Evolutionary conservation across 768 basidiomycete species (phyloP).

Genomic region (Termitomyces sp.): DNA sequence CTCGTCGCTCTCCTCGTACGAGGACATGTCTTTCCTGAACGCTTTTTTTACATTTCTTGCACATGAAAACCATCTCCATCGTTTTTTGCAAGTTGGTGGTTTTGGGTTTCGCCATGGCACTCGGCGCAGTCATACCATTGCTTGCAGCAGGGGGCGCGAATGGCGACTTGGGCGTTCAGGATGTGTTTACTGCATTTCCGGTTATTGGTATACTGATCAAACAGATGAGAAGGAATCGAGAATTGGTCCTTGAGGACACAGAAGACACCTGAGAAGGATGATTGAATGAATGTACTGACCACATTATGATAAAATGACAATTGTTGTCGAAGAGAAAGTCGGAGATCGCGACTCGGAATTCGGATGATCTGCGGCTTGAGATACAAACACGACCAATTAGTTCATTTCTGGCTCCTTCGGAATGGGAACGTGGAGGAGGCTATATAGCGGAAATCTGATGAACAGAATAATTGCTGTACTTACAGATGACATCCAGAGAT

Average conservation of each 20-base stretch:
- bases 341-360: conserved; percentile 7
- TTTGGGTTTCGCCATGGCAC: conserved; percentile 86
- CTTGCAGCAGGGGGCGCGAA: conserved; percentile 96
- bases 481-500: background rate
- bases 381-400: conserved; percentile 1
- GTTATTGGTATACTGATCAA: conserved; percentile 21
- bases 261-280: background rate
- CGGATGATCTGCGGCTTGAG: background rate
- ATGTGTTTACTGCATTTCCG: conserved; percentile 78
- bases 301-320: conserved; percentile 1
- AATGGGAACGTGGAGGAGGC: background rate
- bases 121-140: conserved; percentile 97
- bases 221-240: conserved; percentile 12
- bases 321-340: background rate
- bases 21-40: conserved; percentile 91
- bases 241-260: background rate
- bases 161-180: conserved; percentile 93
- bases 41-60: conserved; percentile 79
- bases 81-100: conserved; percentile 71
- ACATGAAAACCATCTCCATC: conserved; percentile 57
- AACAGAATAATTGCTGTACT: background rate
- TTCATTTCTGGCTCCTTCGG: background rate
- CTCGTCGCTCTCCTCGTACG: conserved; percentile 96
- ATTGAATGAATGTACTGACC: conserved; percentile 11
- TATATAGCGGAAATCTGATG: background rate